Conservation (phyloP, 495 filamentous ascomycete genomes). For the Xylaria venustula region DNA sequence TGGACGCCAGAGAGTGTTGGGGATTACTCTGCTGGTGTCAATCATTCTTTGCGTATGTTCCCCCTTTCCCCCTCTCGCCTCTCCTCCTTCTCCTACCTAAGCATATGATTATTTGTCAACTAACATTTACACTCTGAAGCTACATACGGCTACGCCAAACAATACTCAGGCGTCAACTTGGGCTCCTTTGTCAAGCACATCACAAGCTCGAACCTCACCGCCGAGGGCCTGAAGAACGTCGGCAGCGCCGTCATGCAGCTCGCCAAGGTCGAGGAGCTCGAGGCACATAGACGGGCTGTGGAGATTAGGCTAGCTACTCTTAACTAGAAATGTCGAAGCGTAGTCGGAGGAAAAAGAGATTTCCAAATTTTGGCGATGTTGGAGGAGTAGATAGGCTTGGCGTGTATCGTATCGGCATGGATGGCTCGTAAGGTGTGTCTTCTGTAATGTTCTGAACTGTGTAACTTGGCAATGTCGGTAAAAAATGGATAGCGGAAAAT, state of each 20-base stretch:
- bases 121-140: too few species aligned
- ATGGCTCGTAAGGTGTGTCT: too few species aligned
- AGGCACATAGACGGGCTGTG: constrained; percentile 90
- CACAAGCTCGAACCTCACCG: constrained; percentile 84
- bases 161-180: constrained; percentile 96
- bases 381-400: too few species aligned
- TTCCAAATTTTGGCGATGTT: too few species aligned
- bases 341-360: too few species aligned
- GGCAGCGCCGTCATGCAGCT: constrained; percentile 89
- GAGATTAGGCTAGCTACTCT: constrained; percentile 64
- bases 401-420: too few species aligned
- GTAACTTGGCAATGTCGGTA: too few species aligned
- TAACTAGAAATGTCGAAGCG: too few species aligned
- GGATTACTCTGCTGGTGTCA: constrained; percentile 96
- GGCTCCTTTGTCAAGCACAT: constrained; percentile 96
- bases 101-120: too few species aligned
- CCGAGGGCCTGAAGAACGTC: constrained; percentile 78
- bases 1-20: constrained; percentile 98
- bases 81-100: not conserved
- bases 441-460: too few species aligned
- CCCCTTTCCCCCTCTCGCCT: not conserved
- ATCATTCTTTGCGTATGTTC: constrained; percentile 90
- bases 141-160: constrained; percentile 95
- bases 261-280: constrained; percentile 89
- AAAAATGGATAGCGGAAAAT: too few species aligned